Conservation (phyloP, 2,329 filamentous ascomycete species). For the Fusarium poae region DNA sequence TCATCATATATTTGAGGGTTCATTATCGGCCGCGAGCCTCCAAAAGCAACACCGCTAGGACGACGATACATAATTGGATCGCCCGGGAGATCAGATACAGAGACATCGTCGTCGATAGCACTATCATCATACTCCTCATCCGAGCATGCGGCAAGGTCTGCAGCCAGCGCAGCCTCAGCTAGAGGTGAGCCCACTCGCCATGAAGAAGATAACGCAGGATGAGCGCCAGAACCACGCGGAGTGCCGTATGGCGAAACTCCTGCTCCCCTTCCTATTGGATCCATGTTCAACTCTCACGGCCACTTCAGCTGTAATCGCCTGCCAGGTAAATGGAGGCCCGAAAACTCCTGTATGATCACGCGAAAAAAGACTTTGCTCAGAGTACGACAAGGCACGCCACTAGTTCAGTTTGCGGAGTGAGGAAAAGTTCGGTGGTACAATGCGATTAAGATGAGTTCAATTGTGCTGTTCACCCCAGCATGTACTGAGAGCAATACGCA, state of each 20-base stretch:
- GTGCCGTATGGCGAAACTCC: constrained; percentile 43
- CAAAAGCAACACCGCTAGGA: constrained; percentile 81
- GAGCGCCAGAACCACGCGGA: constrained; percentile 39
- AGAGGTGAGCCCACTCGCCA: constrained; percentile 73
- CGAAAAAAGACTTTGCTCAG: constrained; percentile 21
- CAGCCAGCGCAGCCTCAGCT: constrained; percentile 73
- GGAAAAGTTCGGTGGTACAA: constrained; percentile 30
- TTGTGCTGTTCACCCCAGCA: constrained; percentile 14
- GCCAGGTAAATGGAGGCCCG: constrained; percentile 19
- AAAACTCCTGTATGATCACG: constrained; percentile 23
- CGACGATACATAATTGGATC: constrained; percentile 76
- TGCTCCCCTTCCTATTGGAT: constrained; percentile 40
- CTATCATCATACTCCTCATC: constrained; percentile 64
- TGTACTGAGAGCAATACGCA: constrained; percentile 5
- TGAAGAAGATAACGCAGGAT: constrained; percentile 56
- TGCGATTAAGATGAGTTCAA: constrained; percentile 27
- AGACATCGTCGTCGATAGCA: constrained; percentile 49
- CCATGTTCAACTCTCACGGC: constrained; percentile 22
- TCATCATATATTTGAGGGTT: constrained; percentile 66
- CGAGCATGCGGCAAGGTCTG: constrained; percentile 74
- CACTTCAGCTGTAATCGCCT: constrained; percentile 9
- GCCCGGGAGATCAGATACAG: constrained; percentile 55
- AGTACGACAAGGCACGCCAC: constrained; percentile 29
- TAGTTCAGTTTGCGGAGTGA: constrained; percentile 22
- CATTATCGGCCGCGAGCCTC: constrained; percentile 77